A percentile compares a stretch with the other conserved stretches of the same genome.
phyloP scores from a whole-genome alignment of 768 basidiomycete species.

The Leccinum variicolor region DNA sequence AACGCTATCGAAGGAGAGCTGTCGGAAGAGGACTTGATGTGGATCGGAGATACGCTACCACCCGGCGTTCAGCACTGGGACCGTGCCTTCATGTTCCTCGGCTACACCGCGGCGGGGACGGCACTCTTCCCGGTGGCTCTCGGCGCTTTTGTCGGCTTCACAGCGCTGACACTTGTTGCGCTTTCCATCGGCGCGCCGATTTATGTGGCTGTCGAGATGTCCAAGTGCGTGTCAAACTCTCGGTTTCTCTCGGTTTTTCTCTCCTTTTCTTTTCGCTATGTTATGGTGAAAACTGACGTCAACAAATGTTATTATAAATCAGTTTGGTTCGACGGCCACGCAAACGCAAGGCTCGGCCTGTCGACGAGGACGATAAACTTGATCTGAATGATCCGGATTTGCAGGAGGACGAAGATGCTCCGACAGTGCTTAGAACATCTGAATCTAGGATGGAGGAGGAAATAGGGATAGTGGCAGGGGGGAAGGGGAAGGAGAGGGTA shows the following conservation, averaged over 20 bases:
- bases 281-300: not conserved
- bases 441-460: not conserved
- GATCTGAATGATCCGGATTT: not conserved
- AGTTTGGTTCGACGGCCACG: not conserved
- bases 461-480: not conserved
- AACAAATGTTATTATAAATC: not conserved
- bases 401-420: not conserved
- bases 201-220: not conserved
- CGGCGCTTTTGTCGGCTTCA: conserved; percentile 9
- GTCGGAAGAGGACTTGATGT: conserved; percentile 15
- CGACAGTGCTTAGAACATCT: not conserved
- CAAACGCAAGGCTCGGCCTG: not conserved
- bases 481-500: not conserved
- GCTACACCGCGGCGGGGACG: not conserved
- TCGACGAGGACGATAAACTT: not conserved
- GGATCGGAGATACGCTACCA: conserved; percentile 14
- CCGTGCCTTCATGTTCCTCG: not conserved
- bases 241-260: not conserved
- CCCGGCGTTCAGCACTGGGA: conserved; percentile 21
- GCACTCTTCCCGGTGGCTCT: conserved; percentile 10
- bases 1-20: conserved; percentile 15
- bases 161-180: not conserved
- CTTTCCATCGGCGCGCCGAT: not conserved
- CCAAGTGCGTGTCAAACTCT: not conserved
- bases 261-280: not conserved